Conservation (phyloP, 495 filamentous ascomycete species). For the Lasiosphaeria ovina region DNA sequence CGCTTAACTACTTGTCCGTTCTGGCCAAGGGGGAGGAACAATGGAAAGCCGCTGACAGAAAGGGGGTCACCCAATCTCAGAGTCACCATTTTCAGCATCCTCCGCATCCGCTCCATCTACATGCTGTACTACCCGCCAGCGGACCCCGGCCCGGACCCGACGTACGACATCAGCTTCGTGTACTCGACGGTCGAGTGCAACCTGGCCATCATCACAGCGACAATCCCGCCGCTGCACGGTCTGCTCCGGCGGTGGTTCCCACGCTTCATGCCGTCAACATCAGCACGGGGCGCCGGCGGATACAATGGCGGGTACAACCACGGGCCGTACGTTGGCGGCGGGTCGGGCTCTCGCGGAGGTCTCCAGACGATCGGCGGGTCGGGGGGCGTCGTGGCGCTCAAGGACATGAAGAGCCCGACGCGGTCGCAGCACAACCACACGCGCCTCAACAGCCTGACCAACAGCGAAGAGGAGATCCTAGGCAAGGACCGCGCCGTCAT, state of each 20-base stretch:
- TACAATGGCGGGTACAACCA: neutral
- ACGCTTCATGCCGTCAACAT: conserved; percentile 9
- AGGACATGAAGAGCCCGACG: conserved; percentile 4
- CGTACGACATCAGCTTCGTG: conserved; percentile 35
- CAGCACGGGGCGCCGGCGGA: neutral
- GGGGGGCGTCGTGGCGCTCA: neutral
- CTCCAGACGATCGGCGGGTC: conserved; percentile 1
- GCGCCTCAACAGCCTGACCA: conserved; percentile 9
- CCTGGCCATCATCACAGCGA: conserved; percentile 41
- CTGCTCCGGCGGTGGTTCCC: conserved; percentile 23
- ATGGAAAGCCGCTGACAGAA: too few relatives aligned
- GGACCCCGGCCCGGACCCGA: conserved; percentile 15
- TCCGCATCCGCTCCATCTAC: conserved; percentile 20
- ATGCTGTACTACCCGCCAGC: conserved; percentile 14
- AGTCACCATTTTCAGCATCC: conserved; percentile 35
- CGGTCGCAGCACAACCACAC: conserved; percentile 2
- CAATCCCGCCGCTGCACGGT: conserved; percentile 20
- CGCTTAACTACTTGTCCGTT: neutral
- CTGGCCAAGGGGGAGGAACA: too few relatives aligned
- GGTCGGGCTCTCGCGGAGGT: neutral
- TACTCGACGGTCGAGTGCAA: conserved; percentile 43
- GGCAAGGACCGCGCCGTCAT: conserved; percentile 8
- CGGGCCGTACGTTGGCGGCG: neutral
- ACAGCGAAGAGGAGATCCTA: conserved; percentile 16
- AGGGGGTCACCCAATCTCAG: conserved; percentile 16